Conservation (phyloP, 2,329 filamentous ascomycete genomes). For the Hypoxylon sp. region DNA sequence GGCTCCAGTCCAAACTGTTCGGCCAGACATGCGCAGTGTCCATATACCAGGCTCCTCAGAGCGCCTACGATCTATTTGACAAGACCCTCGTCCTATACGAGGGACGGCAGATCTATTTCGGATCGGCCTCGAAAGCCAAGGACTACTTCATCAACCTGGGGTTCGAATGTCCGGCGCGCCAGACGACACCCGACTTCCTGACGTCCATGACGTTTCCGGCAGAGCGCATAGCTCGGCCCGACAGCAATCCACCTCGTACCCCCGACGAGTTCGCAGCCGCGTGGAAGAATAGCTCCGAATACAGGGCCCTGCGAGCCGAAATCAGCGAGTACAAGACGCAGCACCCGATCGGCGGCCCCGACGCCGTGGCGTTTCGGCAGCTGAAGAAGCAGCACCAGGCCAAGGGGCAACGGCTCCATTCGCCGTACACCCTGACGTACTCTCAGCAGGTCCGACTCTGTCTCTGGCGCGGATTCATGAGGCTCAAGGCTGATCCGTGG, state of each 20-base stretch:
- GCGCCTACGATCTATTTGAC: no score
- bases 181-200: conserved; percentile 74
- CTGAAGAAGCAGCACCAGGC: no score
- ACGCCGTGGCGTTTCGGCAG: no score
- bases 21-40: no score
- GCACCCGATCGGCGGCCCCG: no score
- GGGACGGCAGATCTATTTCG: conserved; percentile 68
- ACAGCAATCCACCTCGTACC: conserved; percentile 62
- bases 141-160: conserved; percentile 71
- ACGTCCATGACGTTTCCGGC: conserved; percentile 69
- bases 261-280: conserved; percentile 65
- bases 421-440: no score
- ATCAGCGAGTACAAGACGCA: neutral
- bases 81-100: conserved; percentile 65
- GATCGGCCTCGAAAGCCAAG: conserved; percentile 63
- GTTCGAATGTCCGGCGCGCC: conserved; percentile 68
- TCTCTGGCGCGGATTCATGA: no score
- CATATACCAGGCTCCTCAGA: no score
- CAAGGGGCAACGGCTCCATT: no score
- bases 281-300: conserved; percentile 59
- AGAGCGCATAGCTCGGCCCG: conserved; percentile 60
- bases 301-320: neutral
- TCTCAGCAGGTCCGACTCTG: no score
- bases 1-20: no score
- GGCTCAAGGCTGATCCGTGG: no score